A percentile compares a stretch with the other conserved stretches of the same genome.
These are phyloP conservation scores for Lichtheimia corymbifera DNA, from an alignment of 371 early-diverging fungal species.

Conservation along the genomic window DNA sequence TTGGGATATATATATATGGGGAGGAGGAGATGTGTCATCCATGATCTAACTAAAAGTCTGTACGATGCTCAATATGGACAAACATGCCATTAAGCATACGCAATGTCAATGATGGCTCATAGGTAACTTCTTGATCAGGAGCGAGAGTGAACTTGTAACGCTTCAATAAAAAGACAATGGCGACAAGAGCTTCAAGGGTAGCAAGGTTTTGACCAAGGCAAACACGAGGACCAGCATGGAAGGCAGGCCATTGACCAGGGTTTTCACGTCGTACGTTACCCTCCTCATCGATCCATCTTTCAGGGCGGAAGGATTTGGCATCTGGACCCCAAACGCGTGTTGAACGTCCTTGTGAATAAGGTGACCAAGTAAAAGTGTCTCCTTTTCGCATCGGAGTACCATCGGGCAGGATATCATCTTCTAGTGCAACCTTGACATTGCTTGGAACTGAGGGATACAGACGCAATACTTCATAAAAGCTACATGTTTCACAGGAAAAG, in stretches of 20 bases:
- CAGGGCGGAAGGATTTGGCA: constrained; percentile 60
- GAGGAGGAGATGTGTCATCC: background rate
- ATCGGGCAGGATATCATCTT: constrained; percentile 71
- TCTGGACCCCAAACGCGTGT: constrained; percentile 61
- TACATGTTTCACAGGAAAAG: background rate
- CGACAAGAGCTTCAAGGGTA: constrained; percentile 54
- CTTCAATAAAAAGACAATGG: constrained; percentile 45
- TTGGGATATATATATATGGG: background rate
- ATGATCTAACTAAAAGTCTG: background rate
- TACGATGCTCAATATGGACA: constrained; percentile 33
- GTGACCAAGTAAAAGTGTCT: constrained; percentile 47
- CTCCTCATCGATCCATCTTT: constrained; percentile 52
- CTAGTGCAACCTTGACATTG: constrained; percentile 61
- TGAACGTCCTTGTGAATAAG: constrained; percentile 55
- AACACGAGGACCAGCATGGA: constrained; percentile 56
- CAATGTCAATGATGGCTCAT: constrained; percentile 40
- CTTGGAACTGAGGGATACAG: constrained; percentile 73
- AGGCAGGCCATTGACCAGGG: constrained; percentile 40
- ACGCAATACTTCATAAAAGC: constrained; percentile 66
- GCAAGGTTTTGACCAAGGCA: constrained; percentile 51
- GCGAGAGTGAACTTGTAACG: constrained; percentile 46
- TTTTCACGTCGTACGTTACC: constrained; percentile 31
- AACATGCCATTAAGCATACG: constrained; percentile 54
- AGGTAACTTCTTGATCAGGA: constrained; percentile 41
- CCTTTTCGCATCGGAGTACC: constrained; percentile 62